Percentiles rank a stretch among this genome's conserved stretches.
Conservation (phyloP, 176 grass and related monocot genomes). For the Carex cristatella region DNA sequence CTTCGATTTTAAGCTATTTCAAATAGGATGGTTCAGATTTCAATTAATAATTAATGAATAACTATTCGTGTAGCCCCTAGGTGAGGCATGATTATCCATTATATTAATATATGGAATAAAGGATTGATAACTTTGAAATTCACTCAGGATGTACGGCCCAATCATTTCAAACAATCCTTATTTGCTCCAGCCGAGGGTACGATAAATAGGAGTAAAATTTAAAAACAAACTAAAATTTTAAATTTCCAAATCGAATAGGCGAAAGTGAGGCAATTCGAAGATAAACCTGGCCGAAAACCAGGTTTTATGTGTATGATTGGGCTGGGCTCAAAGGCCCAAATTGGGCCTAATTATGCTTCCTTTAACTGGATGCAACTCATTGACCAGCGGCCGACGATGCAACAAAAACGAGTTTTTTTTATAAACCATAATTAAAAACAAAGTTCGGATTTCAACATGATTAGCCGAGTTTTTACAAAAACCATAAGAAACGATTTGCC, state of each 20-base stretch:
- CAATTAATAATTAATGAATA: not conserved
- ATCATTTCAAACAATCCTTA: not conserved
- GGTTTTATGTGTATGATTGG: not conserved
- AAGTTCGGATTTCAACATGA: too few relatives aligned
- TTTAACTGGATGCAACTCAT: not conserved
- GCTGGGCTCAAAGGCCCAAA: not conserved
- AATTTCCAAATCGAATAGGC: not conserved
- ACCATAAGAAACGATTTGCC: too few relatives aligned
- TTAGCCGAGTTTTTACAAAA: too few relatives aligned
- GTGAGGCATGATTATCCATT: not conserved
- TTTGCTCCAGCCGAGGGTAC: not conserved
- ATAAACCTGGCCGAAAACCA: not conserved
- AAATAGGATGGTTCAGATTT: not conserved
- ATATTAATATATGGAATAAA: not conserved
- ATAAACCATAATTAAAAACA: too few relatives aligned
- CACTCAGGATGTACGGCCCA: not conserved
- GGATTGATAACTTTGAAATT: not conserved
- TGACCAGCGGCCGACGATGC: not conserved
- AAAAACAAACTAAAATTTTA: not conserved
- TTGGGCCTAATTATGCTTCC: not conserved
- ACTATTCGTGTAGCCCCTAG: not conserved
- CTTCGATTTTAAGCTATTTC: not conserved
- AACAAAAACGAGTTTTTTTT: too few relatives aligned
- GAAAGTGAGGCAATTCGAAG: not conserved
- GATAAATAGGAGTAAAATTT: not conserved